Conservation (phyloP, 306 rosid species). For the Notholithocarpus densiflorus region DNA sequence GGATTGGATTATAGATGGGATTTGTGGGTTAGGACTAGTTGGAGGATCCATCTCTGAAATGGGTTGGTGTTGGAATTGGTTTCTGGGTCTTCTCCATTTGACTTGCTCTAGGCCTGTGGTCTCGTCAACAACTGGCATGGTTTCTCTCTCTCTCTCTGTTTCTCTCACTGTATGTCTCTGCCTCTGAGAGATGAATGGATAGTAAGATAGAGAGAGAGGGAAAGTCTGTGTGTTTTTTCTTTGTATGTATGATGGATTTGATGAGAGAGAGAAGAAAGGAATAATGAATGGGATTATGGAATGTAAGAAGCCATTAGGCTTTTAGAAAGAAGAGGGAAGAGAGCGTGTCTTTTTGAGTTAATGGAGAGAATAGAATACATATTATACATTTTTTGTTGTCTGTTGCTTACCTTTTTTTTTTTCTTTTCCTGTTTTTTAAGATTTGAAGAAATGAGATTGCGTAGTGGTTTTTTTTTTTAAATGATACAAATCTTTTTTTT, state of each 20-base stretch:
- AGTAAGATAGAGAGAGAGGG: neutral
- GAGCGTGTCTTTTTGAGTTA: neutral
- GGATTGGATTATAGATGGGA: constrained; percentile 55
- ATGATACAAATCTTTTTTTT: neutral
- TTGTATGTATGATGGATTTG: neutral
- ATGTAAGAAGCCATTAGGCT: neutral
- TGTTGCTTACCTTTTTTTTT: neutral
- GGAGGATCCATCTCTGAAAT: constrained; percentile 53
- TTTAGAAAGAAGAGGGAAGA: neutral
- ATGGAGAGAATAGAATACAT: neutral
- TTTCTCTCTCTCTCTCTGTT: neutral
- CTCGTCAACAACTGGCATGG: constrained; percentile 58
- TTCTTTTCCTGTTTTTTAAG: neutral
- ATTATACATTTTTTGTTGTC: neutral
- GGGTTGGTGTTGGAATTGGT: constrained; percentile 47
- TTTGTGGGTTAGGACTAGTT: constrained; percentile 34
- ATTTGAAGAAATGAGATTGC: neutral
- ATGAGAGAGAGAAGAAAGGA: neutral
- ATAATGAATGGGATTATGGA: constrained; percentile 9
- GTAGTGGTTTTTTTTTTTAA: constrained; percentile 24
- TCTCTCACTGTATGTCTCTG: too few species aligned
- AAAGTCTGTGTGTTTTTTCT: neutral
- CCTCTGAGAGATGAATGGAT: neutral
- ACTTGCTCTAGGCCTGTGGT: constrained; percentile 36
- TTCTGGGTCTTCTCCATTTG: constrained; percentile 72